These are phyloP conservation scores for Clavariopsis aquatica DNA, from an alignment of 495 filamentous ascomycete species.

Conservation along the genomic window DNA sequence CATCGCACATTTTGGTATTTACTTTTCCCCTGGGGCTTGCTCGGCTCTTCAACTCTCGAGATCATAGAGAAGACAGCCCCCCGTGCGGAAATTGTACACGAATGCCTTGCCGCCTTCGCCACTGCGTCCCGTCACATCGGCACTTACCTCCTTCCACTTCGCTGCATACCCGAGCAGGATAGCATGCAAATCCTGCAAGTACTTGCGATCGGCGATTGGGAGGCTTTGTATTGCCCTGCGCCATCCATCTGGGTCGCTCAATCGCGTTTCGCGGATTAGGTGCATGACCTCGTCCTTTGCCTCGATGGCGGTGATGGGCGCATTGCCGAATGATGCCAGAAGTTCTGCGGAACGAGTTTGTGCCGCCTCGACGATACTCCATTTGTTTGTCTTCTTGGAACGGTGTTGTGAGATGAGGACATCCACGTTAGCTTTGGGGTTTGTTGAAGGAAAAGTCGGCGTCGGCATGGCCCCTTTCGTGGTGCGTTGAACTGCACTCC, in stretches of 20 bases:
- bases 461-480: slow-evolving; percentile 34
- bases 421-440: slow-evolving; percentile 62
- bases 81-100: slow-evolving; percentile 48
- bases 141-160: slow-evolving; percentile 53
- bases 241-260: slow-evolving; percentile 87
- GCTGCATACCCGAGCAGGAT: slow-evolving; percentile 65
- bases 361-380: slow-evolving; percentile 75
- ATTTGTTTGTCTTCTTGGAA: slow-evolving; percentile 87
- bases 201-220: slow-evolving; percentile 75
- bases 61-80: slow-evolving; percentile 44
- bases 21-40: too few relatives aligned
- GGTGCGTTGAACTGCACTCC: slow-evolving; percentile 50
- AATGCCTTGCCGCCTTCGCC: slow-evolving; percentile 43
- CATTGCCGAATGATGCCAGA: slow-evolving; percentile 61
- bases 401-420: slow-evolving; percentile 77
- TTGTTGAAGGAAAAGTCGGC: slow-evolving; percentile 38
- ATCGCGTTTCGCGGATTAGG: slow-evolving; percentile 68
- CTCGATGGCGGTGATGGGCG: slow-evolving; percentile 85
- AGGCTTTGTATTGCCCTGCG: slow-evolving; percentile 75
- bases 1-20: too few relatives aligned
- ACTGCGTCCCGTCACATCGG: slow-evolving; percentile 17
- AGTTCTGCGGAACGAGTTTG: slow-evolving; percentile 36
- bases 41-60: slow-evolving; percentile 36
- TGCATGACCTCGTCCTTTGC: slow-evolving; percentile 84
- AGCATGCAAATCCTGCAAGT: slow-evolving; percentile 83